Percentiles rank a stretch among this genome's conserved stretches.
These are phyloP conservation scores for Aspergillus sp. DNA, from an alignment of 2,329 filamentous ascomycete genomes.

Conservation along the genomic window DNA sequence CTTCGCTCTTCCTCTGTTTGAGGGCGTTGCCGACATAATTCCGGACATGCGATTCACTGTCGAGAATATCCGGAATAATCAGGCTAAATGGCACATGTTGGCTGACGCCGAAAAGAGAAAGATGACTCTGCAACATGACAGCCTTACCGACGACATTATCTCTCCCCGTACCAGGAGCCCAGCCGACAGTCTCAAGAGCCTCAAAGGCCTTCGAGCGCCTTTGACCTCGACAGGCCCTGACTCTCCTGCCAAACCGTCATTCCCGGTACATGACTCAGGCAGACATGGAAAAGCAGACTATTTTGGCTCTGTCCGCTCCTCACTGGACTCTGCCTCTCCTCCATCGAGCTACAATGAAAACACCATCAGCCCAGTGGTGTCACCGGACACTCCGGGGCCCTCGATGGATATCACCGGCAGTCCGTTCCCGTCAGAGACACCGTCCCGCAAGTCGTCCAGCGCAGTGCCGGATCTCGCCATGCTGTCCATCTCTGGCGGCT, in stretches of 20 bases:
- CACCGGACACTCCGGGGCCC: conserved; percentile 34
- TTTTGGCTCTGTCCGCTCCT: conserved; percentile 17
- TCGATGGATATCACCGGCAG: conserved; percentile 35
- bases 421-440: conserved; percentile 17
- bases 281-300: conserved; percentile 13
- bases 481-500: conserved; percentile 22
- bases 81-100: conserved; percentile 60
- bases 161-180: conserved; percentile 39
- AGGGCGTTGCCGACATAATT: conserved; percentile 80
- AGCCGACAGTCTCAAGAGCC: conserved; percentile 12
- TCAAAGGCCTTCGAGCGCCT: conserved; percentile 10
- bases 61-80: conserved; percentile 76
- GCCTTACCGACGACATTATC: conserved; percentile 21
- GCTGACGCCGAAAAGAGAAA: conserved; percentile 31
- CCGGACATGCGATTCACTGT: conserved; percentile 82
- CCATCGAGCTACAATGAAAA: conserved; percentile 30
- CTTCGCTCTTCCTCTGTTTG: conserved; percentile 89
- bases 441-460: conserved; percentile 32
- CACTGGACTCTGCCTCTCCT: conserved; percentile 14
- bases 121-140: conserved; percentile 22
- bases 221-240: conserved; percentile 8
- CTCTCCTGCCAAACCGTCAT: conserved; percentile 11
- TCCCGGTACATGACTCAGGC: conserved; percentile 6
- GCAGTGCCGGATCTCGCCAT: conserved; percentile 28
- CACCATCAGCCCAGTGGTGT: conserved; percentile 33